phyloP scores from a whole-genome alignment of 805 yeast species.

The Candida sphagnicola region DNA sequence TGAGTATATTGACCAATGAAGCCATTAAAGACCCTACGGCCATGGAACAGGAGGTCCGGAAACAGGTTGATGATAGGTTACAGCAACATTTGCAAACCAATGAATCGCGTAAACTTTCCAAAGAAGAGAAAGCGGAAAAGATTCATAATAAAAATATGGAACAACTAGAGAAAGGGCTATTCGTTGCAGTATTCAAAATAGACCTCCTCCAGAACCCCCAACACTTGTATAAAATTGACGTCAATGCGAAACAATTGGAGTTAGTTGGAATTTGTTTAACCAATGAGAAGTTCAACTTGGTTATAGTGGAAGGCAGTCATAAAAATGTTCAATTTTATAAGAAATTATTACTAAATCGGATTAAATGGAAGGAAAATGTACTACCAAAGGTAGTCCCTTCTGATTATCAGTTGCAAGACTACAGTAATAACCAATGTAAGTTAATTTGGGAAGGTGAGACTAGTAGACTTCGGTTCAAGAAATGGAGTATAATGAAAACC shows the following conservation, averaged over 20 bases:
- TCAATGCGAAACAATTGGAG: conserved; percentile 70
- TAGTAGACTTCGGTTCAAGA: conserved; percentile 48
- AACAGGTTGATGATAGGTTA: conserved; percentile 63
- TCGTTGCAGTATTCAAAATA: conserved; percentile 57
- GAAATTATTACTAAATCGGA: conserved; percentile 55
- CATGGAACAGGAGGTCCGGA: conserved; percentile 67
- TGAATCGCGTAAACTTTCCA: conserved; percentile 54
- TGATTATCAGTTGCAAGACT: conserved; percentile 21
- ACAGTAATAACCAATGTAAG: conserved; percentile 41
- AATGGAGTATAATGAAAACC: conserved; percentile 66
- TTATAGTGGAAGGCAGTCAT: conserved; percentile 73
- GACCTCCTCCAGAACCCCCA: conserved; percentile 55
- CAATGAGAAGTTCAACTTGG: conserved; percentile 45
- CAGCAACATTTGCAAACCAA: conserved; percentile 58
- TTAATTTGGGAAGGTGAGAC: conserved; percentile 73
- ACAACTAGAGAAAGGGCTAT: conserved; percentile 50
- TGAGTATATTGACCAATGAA: conserved; percentile 81
- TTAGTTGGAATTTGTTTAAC: conserved; percentile 61
- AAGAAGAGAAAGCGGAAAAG: conserved; percentile 56
- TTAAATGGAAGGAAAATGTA: conserved; percentile 63
- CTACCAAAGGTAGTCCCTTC: conserved; percentile 20
- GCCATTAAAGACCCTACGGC: conserved; percentile 87
- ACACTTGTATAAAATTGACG: conserved; percentile 70
- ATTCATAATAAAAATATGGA: conserved; percentile 30
- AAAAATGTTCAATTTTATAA: conserved; percentile 60